Conservation (phyloP, 2,329 filamentous ascomycete genomes). For the Aspergillus neoniger region DNA sequence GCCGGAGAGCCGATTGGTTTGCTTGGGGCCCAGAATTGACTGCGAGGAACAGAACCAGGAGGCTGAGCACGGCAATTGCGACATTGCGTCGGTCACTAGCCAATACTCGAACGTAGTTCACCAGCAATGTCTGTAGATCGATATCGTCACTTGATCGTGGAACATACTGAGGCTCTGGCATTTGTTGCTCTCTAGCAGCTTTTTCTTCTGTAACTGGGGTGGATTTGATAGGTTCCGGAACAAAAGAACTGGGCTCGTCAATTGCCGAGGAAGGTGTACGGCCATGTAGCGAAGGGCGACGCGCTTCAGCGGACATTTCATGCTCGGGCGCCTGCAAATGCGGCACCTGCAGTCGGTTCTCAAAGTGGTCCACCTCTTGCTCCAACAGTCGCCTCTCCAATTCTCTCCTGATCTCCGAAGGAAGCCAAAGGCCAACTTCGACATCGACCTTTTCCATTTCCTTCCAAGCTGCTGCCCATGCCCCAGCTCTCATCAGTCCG, state of each 20-base stretch:
- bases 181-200: conserved; percentile 9
- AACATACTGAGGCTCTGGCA: conserved; percentile 1
- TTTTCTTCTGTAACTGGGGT: conserved; percentile 1
- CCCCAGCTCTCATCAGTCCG: conserved; percentile 85
- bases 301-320: conserved; percentile 16
- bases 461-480: conserved; percentile 91
- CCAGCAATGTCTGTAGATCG: conserved; percentile 53
- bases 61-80: conserved; percentile 49
- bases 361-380: conserved; percentile 37
- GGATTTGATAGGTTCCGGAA: background rate
- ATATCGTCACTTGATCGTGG: conserved; percentile 42
- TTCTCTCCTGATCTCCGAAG: conserved; percentile 52
- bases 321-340: conserved; percentile 19
- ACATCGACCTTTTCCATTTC: conserved; percentile 99
- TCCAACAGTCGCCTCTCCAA: conserved; percentile 50
- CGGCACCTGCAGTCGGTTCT: conserved; percentile 17
- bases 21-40: conserved; percentile 17
- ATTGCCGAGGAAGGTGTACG: conserved; percentile 1
- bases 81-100: conserved; percentile 57
- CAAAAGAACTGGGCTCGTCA: conserved; percentile 1
- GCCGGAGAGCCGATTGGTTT: conserved; percentile 13
- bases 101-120: conserved; percentile 56
- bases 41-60: conserved; percentile 47
- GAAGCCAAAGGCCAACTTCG: conserved; percentile 74
- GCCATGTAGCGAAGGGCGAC: background rate